A percentile compares a stretch with the other conserved stretches of the same genome.
These are phyloP conservation scores for Kurtzmaniella quercitrusa DNA, from an alignment of 1,139 yeast species.

Conservation along the genomic window DNA sequence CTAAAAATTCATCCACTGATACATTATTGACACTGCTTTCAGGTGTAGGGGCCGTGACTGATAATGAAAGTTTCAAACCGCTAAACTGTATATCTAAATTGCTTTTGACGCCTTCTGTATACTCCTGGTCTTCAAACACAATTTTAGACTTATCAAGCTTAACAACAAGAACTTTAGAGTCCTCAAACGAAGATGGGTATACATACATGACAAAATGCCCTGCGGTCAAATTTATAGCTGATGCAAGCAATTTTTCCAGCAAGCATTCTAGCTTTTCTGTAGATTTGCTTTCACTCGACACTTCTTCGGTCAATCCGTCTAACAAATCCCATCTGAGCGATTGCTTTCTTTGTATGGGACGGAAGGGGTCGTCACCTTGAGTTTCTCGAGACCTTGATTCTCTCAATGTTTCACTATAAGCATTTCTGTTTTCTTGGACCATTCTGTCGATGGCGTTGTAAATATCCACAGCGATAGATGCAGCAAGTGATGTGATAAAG, in stretches of 20 bases:
- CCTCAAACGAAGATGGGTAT: slow-evolving; percentile 74
- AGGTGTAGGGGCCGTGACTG: slow-evolving; percentile 46
- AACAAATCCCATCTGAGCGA: slow-evolving; percentile 10
- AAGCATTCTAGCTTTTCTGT: slow-evolving; percentile 30
- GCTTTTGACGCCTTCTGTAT: slow-evolving; percentile 46
- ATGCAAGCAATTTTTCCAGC: slow-evolving; percentile 39
- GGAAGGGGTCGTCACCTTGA: neutral
- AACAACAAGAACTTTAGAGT: slow-evolving; percentile 66
- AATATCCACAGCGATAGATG: slow-evolving; percentile 77
- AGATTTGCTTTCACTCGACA: slow-evolving; percentile 11
- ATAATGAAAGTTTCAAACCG: slow-evolving; percentile 62
- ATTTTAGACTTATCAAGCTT: slow-evolving; percentile 59
- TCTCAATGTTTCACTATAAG: slow-evolving; percentile 68
- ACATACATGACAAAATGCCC: slow-evolving; percentile 57
- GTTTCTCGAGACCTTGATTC: slow-evolving; percentile 37
- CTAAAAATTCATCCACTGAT: slow-evolving; percentile 52
- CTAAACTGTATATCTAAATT: slow-evolving; percentile 50
- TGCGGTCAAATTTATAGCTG: slow-evolving; percentile 60
- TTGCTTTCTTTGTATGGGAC: neutral
- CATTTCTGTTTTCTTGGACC: slow-evolving; percentile 65
- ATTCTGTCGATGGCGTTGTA: slow-evolving; percentile 68
- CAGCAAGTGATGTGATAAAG: slow-evolving; percentile 77
- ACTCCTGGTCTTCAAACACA: slow-evolving; percentile 55
- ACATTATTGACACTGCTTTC: slow-evolving; percentile 41
- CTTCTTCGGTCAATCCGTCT: slow-evolving; percentile 6